Evolutionary conservation across 2,329 filamentous ascomycete species (phyloP).

Genomic region (Ceratocystis lukuohia): DNA sequence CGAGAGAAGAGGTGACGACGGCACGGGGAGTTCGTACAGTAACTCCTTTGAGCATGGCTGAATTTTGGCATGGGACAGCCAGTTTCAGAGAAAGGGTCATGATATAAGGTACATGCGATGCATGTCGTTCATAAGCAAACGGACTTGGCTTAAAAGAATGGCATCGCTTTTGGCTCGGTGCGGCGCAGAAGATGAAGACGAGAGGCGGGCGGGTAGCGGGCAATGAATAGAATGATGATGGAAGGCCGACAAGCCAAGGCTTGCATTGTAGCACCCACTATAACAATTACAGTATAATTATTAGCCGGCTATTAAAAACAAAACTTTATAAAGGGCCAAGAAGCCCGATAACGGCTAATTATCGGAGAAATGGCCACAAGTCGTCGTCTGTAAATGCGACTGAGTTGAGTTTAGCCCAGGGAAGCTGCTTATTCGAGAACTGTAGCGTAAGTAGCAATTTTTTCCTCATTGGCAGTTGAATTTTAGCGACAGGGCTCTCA

Average conservation of each 20-base stretch:
- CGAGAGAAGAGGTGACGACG: not conserved
- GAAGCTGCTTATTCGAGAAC: not conserved
- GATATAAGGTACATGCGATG: constrained; percentile 14
- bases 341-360: not conserved
- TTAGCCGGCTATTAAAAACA: not conserved
- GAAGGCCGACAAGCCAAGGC: not conserved
- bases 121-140: constrained; percentile 10
- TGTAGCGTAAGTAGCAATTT: constrained; percentile 11
- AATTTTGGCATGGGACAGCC: constrained; percentile 12
- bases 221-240: not conserved
- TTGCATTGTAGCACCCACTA: not conserved
- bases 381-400: not conserved
- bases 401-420: not conserved
- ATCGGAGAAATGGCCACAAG: not conserved
- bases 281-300: not conserved
- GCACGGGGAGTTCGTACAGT: constrained; percentile 4
- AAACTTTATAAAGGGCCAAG: not conserved
- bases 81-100: constrained; percentile 18
- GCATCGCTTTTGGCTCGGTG: not conserved
- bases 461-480: constrained; percentile 4
- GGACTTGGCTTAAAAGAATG: not conserved
- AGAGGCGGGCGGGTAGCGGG: not conserved
- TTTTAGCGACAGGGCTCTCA: not conserved
- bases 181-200: not conserved
- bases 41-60: constrained; percentile 12